These are phyloP conservation scores for Oryza meridionalis DNA, from an alignment of 176 grass and related monocot species.

Conservation along the genomic window DNA sequence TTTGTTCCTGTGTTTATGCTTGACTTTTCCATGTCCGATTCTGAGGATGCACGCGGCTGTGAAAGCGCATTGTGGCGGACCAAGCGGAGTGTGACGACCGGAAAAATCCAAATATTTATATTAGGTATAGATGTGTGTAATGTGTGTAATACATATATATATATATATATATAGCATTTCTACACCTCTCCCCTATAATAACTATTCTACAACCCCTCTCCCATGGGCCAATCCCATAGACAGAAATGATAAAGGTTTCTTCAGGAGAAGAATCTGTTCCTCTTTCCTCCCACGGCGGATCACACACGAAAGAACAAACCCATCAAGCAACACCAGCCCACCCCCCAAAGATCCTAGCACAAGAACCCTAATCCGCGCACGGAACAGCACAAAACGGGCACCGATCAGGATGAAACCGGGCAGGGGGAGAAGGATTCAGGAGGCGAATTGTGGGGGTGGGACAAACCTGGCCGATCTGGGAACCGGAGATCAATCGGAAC, in stretches of 20 bases:
- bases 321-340: background rate
- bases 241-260: background rate
- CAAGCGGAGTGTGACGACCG: no score
- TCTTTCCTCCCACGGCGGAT: background rate
- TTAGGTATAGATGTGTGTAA: no score
- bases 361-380: slow-evolving; percentile 9
- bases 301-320: background rate
- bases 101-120: no score
- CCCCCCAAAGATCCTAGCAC: background rate
- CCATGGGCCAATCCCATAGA: no score
- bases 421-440: slow-evolving; percentile 6
- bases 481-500: slow-evolving; percentile 8
- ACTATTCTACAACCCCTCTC: no score
- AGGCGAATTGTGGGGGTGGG: background rate
- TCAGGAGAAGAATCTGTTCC: background rate
- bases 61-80: no score
- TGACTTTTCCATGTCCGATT: no score
- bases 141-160: no score
- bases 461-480: slow-evolving; percentile 3
- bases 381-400: background rate
- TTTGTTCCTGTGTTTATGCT: no score
- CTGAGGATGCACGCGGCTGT: no score
- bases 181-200: no score
- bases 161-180: no score
- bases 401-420: background rate